Conservation (phyloP, 2,329 filamentous ascomycete species). For the Hypoxylon sp. region DNA sequence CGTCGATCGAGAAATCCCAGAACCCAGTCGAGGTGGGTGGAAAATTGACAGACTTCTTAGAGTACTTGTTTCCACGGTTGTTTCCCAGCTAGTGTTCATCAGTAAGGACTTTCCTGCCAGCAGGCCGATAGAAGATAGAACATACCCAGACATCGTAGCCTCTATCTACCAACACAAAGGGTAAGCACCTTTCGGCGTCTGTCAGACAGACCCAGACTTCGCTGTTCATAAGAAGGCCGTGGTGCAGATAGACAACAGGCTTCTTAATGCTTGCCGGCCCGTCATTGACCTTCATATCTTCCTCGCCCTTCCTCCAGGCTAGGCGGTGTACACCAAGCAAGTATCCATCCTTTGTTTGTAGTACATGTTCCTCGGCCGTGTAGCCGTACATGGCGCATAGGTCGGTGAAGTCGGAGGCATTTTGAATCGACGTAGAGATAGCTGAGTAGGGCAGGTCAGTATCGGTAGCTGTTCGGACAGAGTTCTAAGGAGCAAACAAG, state of each 20-base stretch:
- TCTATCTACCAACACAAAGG: conserved; percentile 86
- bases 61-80: conserved; percentile 98
- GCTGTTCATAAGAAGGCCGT: conserved; percentile 97
- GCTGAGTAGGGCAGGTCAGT: conserved; percentile 64
- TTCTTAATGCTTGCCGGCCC: conserved; percentile 75
- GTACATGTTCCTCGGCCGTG: conserved; percentile 93
- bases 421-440: conserved; percentile 78
- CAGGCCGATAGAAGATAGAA: conserved; percentile 32
- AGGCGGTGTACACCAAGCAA: conserved; percentile 88
- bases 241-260: conserved; percentile 91
- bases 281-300: conserved; percentile 78
- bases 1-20: conserved; percentile 98
- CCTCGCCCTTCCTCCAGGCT: conserved; percentile 82
- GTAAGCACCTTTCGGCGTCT: conserved; percentile 82
- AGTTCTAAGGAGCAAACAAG: conserved; percentile 49
- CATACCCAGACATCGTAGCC: conserved; percentile 95
- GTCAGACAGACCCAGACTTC: conserved; percentile 97
- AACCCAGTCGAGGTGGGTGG: conserved; percentile 80
- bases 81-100: conserved; percentile 75
- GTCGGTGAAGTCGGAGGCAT: conserved; percentile 91
- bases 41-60: conserved; percentile 84
- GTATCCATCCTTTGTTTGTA: conserved; percentile 94
- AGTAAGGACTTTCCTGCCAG: conserved; percentile 35
- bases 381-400: conserved; percentile 93
- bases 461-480: conserved; percentile 52